Evolutionary conservation across 2,329 filamentous ascomycete species (phyloP), one percentile per base, ranked within the genome.

Genomic region (Aspergillus sp.): DNA sequence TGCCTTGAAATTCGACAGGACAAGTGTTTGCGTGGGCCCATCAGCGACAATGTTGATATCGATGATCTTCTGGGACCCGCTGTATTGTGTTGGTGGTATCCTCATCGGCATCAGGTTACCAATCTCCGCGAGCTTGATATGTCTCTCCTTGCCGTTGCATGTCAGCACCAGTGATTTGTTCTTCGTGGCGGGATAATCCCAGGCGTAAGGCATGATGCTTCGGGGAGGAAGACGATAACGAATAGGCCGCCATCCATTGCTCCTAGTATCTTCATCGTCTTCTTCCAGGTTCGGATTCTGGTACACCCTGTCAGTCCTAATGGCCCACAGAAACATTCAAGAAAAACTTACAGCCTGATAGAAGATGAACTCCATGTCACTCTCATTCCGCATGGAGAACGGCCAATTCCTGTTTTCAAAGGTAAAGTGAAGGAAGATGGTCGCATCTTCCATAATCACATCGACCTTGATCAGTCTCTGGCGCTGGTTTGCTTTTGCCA

Each of bases 131-230:
- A 99, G 81, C 71, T 95, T 97, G 68, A 99, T 88, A 66, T 97
- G 91, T 25, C 94, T 82, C 68, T 97, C 91, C 65, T 88, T 90
- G 56, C 86, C 86, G 64, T 87, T 85, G 6, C 87, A 88, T 49
- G 80, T 86, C 66, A 99, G 85, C 46, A 97, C 85, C 36, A 99
- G 83, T 69, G 97, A 94, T 65, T 94, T 96, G 74, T 90, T 88
- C 75, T 96, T 97, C n/a, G 91, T 92, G 1, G 94, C 93, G 1
- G 94, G 95, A 73, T 96, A 99, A 68, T 99, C 95, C 94, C 94
- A 99, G 1, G 94, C 93, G 66, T 99, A 99, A 0, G 95, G 94
- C 94, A 99, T 99, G 71, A 99, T 97, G 71, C 93, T 97, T 55
- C 94, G 83, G 11, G 93, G 87, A 2, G 95, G 95, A 25, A 99